Percentiles rank a stretch among this genome's conserved stretches.
Conservation (phyloP, 1,284 basidiomycete species). For the Cryptococcus sp. region DNA sequence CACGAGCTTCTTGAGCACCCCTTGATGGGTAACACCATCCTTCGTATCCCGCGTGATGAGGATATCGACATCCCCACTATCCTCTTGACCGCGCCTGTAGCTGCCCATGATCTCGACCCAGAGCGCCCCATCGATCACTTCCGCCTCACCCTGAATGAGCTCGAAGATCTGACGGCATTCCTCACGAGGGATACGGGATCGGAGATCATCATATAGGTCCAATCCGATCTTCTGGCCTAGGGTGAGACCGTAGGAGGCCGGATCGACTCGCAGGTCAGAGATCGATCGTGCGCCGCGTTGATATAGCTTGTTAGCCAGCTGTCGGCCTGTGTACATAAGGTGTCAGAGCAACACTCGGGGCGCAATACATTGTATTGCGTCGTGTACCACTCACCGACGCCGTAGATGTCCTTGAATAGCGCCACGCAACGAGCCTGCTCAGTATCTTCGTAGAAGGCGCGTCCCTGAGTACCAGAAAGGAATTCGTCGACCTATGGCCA, state of each 20-base stretch:
- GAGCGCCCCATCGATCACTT: conserved; percentile 68
- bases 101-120: conserved; percentile 87
- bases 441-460: conserved; percentile 46
- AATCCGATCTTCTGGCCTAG: conserved; percentile 72
- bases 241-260: conserved; percentile 61
- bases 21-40: conserved; percentile 72
- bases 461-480: conserved; percentile 35
- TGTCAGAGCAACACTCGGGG: conserved; percentile 4
- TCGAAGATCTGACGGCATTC: conserved; percentile 76
- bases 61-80: conserved; percentile 88
- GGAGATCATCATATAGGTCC: conserved; percentile 67
- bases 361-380: not conserved
- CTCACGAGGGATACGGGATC: conserved; percentile 77
- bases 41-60: conserved; percentile 72
- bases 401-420: conserved; percentile 77
- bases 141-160: conserved; percentile 67
- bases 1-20: conserved; percentile 61
- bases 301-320: conserved; percentile 72
- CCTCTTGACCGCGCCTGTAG: conserved; percentile 73
- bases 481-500: conserved; percentile 49
- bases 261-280: conserved; percentile 66
- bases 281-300: conserved; percentile 73
- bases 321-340: conserved; percentile 5
- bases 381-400: conserved; percentile 64
- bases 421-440: conserved; percentile 41